phyloP scores from a whole-genome alignment of 345 rosid species.

The Trapa incisa region DNA sequence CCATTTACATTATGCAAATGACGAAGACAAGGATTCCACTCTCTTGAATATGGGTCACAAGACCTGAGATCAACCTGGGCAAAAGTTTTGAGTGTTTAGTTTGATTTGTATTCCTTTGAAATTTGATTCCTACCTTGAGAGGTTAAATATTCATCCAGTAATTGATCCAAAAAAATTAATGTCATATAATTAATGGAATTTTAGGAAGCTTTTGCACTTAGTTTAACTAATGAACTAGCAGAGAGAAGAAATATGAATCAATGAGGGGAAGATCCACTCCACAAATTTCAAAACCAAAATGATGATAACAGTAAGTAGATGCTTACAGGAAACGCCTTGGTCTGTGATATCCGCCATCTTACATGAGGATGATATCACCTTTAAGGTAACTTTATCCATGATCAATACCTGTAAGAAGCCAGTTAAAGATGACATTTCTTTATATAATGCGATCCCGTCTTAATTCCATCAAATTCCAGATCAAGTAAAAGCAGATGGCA shows the following conservation, averaged over 20 bases:
- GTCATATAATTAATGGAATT: too few relatives aligned
- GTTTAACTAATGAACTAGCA: too few relatives aligned
- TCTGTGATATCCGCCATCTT: slow-evolving; percentile 94
- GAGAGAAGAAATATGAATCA: not conserved
- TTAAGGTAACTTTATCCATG: slow-evolving; percentile 84
- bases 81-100: too few relatives aligned
- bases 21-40: too few relatives aligned
- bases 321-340: slow-evolving; percentile 87
- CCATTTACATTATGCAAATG: too few relatives aligned
- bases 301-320: not conserved
- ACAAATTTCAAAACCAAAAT: not conserved
- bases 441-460: not conserved
- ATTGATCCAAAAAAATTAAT: too few relatives aligned
- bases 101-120: too few relatives aligned
- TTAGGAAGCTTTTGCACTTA: too few relatives aligned
- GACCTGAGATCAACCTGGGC: too few relatives aligned
- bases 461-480: not conserved
- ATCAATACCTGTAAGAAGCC: slow-evolving; percentile 50
- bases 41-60: too few relatives aligned
- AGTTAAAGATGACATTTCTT: not conserved
- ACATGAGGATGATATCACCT: slow-evolving; percentile 82
- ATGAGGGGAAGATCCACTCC: not conserved
- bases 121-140: too few relatives aligned
- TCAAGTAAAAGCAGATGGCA: not conserved
- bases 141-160: too few relatives aligned